These are phyloP conservation scores for Rhododendron kiyosumense DNA, from an alignment of 148 eudicot genomes.

Conservation along the genomic window DNA sequence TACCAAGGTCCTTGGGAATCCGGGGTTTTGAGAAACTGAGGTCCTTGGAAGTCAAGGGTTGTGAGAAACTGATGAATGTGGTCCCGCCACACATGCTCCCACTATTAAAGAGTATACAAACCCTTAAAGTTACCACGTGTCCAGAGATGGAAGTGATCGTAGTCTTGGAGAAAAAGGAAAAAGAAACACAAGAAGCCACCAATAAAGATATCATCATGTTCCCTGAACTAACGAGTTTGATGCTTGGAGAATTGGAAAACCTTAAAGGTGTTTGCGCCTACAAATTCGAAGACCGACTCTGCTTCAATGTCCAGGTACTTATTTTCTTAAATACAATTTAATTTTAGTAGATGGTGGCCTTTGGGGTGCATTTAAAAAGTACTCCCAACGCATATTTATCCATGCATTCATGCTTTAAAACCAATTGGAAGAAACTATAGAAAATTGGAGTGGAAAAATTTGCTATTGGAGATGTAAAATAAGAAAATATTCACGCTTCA, in stretches of 20 bases:
- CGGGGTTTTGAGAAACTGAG: background rate
- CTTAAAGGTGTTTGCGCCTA: background rate
- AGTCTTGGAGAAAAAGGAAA: background rate
- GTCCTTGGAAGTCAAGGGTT: background rate
- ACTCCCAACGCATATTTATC: too few species aligned
- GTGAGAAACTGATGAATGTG: background rate
- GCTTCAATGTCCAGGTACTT: background rate
- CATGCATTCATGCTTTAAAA: too few species aligned
- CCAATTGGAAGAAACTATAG: too few species aligned
- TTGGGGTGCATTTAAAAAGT: background rate
- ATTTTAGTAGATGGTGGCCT: background rate
- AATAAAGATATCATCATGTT: background rate
- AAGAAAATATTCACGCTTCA: too few species aligned
- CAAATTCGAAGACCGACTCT: background rate
- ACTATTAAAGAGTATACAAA: background rate
- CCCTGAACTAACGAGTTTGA: background rate
- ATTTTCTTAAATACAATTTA: background rate
- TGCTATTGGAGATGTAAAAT: too few species aligned
- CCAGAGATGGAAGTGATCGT: background rate
- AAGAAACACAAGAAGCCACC: background rate
- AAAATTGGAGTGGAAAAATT: too few species aligned
- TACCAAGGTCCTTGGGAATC: background rate
- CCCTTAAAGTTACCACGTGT: accelerated
- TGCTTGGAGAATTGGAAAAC: accelerated
- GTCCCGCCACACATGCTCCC: background rate